phyloP scores from a whole-genome alignment of 78 protist species.

The Chrysochromulina parva region DNA sequence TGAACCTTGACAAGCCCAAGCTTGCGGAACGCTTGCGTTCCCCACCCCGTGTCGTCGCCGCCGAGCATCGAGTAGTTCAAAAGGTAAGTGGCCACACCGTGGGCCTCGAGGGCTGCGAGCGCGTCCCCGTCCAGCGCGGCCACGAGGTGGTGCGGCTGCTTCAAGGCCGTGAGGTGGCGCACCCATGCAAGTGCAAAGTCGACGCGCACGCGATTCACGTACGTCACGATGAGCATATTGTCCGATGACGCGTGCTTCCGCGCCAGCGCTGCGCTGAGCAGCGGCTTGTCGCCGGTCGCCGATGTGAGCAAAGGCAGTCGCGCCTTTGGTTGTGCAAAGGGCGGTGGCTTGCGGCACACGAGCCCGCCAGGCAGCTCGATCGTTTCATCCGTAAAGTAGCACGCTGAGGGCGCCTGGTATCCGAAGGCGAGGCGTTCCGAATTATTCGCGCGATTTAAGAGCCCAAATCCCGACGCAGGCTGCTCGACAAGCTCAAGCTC shows the following conservation, averaged over 20 bases:
- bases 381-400: too few species aligned
- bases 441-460: too few species aligned
- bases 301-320: background rate
- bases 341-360: background rate
- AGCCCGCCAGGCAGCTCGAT: background rate
- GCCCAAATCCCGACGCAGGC: too few species aligned
- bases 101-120: background rate
- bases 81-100: background rate
- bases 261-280: background rate
- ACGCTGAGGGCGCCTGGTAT: too few species aligned
- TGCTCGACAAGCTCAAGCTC: too few species aligned
- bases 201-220: background rate
- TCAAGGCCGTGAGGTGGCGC: background rate
- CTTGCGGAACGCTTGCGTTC: background rate
- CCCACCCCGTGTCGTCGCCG: background rate
- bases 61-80: background rate
- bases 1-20: background rate
- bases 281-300: background rate
- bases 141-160: background rate
- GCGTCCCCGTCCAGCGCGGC: background rate
- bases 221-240: background rate
- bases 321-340: background rate
- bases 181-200: background rate
- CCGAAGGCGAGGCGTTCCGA: too few species aligned
- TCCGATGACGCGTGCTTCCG: background rate